Base-by-base conservation (phyloP, 192 early-diverging fungal species). In the Linnemannia hyalina region DNA sequence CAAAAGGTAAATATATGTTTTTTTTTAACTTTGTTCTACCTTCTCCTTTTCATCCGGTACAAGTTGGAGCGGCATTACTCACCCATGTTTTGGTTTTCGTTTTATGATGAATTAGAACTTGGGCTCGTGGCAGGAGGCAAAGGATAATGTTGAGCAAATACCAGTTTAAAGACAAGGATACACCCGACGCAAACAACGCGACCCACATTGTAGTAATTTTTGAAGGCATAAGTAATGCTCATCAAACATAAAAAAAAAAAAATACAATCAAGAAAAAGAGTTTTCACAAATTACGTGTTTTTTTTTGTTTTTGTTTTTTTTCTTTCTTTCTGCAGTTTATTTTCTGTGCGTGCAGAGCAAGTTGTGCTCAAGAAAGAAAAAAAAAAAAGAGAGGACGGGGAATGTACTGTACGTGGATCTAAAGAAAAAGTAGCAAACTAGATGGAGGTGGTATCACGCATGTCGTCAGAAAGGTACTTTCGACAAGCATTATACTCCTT, bases 41-140 rank as follows among this genome's bases (percentile, higher is more conserved):
- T 6, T 40, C 38, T 40, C 38, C 38, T 4, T 4, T 4, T 40
- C 38, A 40, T 40, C 38, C 38, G 38, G 6, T 40, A 40, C 4
- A 22, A 52, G n/a, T 36, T 36, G 49, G 35, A 23, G 60, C 44
- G 13, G 9, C 13, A 15, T 35, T 16, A 44, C 41, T 41, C 42
- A 42, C 10, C 38, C 35, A 35, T 70, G 46, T 47, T 6, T 46
- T 63, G 3, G 55, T 63, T 46, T 79, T 35, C 46, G 11, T 65
- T 52, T 5, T 72, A 10, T 46, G 23, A n/a, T 49, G 52, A 38
- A 57, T 75, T 71, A 92, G 92, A 92, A 92, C 79, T 80, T 92
- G 42, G 88, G 78, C 69, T 91, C 89, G 49, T 92, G 92, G 92
- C 82, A 91, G 65, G 90, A 92, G 75, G 92, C 90, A 13, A 88